Conservation (phyloP, 257 asterid species). For the Asclepias syriaca region DNA sequence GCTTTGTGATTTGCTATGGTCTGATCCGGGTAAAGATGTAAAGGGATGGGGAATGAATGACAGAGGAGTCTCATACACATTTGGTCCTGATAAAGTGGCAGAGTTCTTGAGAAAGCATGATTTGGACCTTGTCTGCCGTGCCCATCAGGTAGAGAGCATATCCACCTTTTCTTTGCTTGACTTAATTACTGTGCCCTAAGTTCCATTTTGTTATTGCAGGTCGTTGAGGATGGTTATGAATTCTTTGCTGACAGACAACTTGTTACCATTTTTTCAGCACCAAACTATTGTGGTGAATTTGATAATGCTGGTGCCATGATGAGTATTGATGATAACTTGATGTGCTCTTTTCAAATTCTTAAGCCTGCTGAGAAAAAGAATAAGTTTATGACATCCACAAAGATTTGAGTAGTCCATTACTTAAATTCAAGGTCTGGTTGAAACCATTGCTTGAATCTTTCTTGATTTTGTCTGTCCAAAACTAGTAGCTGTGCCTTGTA, state of each 20-base stretch:
- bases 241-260: slow-evolving; percentile 41
- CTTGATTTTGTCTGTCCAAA: background rate
- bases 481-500: background rate
- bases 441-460: background rate
- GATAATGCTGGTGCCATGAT: slow-evolving; percentile 42
- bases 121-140: slow-evolving; percentile 43
- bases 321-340: slow-evolving; percentile 37
- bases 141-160: slow-evolving; percentile 30
- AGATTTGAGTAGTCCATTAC: slow-evolving; percentile 16
- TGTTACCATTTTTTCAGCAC: slow-evolving; percentile 37
- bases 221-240: slow-evolving; percentile 43
- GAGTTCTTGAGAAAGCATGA: slow-evolving; percentile 34
- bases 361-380: slow-evolving; percentile 42
- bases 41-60: slow-evolving; percentile 47
- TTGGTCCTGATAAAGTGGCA: slow-evolving; percentile 34
- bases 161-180: background rate
- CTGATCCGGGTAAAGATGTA: slow-evolving; percentile 39
- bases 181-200: background rate
- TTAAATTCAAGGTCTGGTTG: slow-evolving; percentile 16
- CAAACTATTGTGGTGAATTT: slow-evolving; percentile 36
- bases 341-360: slow-evolving; percentile 41
- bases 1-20: slow-evolving; percentile 44
- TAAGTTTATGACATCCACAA: slow-evolving; percentile 28
- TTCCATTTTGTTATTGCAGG: slow-evolving; percentile 21
- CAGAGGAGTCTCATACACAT: slow-evolving; percentile 36